Evolutionary conservation across 2,329 filamentous ascomycete genomes (phyloP), one percentile per base, ranked within the genome.

Genomic region (Coleophoma eucalyptorum): DNA sequence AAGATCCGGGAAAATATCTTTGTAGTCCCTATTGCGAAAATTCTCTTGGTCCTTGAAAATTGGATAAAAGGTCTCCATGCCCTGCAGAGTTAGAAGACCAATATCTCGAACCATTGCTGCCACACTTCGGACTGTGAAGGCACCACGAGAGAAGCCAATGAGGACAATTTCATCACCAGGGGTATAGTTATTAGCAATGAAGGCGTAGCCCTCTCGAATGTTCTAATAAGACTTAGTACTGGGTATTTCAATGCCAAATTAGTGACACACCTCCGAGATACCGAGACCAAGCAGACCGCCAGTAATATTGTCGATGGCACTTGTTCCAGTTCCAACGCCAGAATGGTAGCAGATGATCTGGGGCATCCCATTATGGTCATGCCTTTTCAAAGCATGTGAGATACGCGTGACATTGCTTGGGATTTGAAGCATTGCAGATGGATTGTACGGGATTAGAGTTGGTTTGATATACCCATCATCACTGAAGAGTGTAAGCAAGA

Each of bases 321-420:
- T 34, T 19, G 55, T 84, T 75, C 62, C 84, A 81, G 21, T 32
- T 15, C 46, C 46, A 48, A 48, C 35, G 8, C 46, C 46, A 18
- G 46, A 48, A 12, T 48, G 46, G 18, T 48, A 48, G 21, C 18
- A 41, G 3, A 48, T 34, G 20, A 48, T 42, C 20, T 48, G 46
- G 40, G 79, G 69, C 10, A 50, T 55, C n/a, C 60, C 75, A 60
- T 82, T 77, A 33, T 62, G 67, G 59, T 75, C 78, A 37, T 62
- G 68, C 35, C 74, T 72, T 55, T 75, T 76, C 58, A 85, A 76
- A 50, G 78, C 79, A 37, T 80, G 75, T 12, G 78, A 77, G 49
- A 85, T 78, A 19, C 80, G 77, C 15, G 80, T 83, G 40, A 84
- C 79, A 54, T 85, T 84, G 20, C 61, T 77, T 58, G 84, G 78